These are phyloP conservation scores for Diaporthe citrichinensis DNA, from an alignment of 2,329 filamentous ascomycete genomes.

Conservation along the genomic window DNA sequence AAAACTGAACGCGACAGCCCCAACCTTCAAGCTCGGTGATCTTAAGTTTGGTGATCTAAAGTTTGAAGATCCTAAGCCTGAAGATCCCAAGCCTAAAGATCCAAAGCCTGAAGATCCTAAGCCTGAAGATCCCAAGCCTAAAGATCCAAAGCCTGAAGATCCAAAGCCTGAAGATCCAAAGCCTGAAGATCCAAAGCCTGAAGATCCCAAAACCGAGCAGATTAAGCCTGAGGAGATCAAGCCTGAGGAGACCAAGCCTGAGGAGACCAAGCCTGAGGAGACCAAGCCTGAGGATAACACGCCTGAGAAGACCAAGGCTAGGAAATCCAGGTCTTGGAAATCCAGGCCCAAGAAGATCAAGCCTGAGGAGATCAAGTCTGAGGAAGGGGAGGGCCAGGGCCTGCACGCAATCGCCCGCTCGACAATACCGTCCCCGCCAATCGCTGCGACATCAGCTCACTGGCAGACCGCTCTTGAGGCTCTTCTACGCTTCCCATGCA, in stretches of 20 bases:
- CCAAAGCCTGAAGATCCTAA: neutral
- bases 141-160: neutral
- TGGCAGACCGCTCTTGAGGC: neutral
- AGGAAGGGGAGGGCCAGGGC: neutral
- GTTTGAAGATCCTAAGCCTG: neutral
- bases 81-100: neutral
- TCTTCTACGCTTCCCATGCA: conserved; percentile 9
- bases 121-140: too few species aligned
- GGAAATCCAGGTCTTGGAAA: too few species aligned
- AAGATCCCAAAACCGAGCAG: too few species aligned
- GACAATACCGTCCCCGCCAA: too few species aligned
- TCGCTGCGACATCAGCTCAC: neutral
- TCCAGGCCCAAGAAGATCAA: neutral
- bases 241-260: too few species aligned
- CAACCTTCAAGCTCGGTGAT: too few species aligned
- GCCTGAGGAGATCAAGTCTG: neutral
- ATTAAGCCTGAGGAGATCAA: too few species aligned
- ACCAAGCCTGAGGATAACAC: too few species aligned
- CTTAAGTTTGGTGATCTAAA: neutral
- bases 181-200: too few species aligned
- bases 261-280: neutral
- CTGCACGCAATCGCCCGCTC: too few species aligned
- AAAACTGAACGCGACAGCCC: neutral
- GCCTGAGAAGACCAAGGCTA: too few species aligned
- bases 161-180: neutral